A percentile compares a stretch with the other conserved stretches of the same genome.
These are phyloP conservation scores for Tuber magnatum DNA, from an alignment of 495 filamentous ascomycete species.

Conservation along the genomic window DNA sequence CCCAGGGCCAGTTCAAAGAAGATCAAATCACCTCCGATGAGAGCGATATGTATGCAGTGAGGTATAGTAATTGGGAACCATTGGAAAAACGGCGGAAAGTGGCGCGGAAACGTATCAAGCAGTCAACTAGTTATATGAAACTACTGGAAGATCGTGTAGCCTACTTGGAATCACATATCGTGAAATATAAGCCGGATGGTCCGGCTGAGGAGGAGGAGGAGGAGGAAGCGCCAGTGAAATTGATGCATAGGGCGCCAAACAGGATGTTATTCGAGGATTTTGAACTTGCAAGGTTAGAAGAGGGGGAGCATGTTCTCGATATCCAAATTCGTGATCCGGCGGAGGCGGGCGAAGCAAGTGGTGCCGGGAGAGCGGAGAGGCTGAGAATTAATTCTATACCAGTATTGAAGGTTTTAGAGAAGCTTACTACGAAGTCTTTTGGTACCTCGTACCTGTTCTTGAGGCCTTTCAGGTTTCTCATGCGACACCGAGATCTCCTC, in stretches of 20 bases:
- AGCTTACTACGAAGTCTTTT: neutral
- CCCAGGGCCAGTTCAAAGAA: neutral
- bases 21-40: neutral
- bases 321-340: neutral
- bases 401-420: neutral
- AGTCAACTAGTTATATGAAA: neutral
- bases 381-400: neutral
- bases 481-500: neutral
- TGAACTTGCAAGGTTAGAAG: neutral
- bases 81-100: neutral
- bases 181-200: neutral
- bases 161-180: neutral
- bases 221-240: neutral
- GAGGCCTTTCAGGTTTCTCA: neutral
- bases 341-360: neutral
- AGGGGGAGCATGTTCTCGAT: slow-evolving; percentile 1
- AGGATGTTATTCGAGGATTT: neutral
- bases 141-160: neutral
- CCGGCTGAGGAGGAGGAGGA: neutral
- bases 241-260: neutral
- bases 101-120: neutral
- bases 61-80: neutral
- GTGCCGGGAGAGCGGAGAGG: neutral
- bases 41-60: neutral
- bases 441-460: neutral